Conservation (phyloP, 106 monocot species). For the Posidonia australis region DNA sequence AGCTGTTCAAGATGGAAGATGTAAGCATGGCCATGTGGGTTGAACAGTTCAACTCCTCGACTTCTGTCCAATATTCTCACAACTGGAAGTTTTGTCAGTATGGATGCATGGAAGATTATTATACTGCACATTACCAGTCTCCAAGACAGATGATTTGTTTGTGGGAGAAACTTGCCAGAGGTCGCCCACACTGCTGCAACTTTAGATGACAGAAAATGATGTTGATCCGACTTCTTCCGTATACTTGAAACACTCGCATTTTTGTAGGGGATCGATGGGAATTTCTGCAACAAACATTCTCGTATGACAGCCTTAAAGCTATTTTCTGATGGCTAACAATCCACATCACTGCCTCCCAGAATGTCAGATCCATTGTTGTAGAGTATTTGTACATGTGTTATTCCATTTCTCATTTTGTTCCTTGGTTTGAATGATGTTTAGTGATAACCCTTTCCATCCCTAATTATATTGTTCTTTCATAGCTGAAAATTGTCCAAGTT, state of each 20-base stretch:
- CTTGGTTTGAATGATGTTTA: no score
- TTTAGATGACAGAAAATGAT: slow-evolving; percentile 35
- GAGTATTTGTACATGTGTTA: no score
- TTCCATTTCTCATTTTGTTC: no score
- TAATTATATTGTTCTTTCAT: no score
- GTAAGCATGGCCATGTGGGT: slow-evolving; percentile 99
- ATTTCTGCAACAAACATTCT: no score
- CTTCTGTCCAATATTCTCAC: slow-evolving; percentile 57
- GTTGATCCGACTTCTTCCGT: background rate
- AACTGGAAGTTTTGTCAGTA: slow-evolving; percentile 88
- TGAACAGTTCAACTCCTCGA: slow-evolving; percentile 61
- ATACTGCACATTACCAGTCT: slow-evolving; percentile 89
- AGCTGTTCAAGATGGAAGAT: slow-evolving; percentile 99
- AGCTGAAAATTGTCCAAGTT: no score
- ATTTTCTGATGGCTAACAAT: no score
- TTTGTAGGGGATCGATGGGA: no score
- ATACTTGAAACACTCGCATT: background rate
- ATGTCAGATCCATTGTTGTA: no score
- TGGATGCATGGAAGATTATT: slow-evolving; percentile 84
- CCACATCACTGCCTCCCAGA: no score
- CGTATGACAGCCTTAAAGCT: no score
- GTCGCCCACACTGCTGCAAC: slow-evolving; percentile 73
- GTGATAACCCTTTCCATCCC: no score
- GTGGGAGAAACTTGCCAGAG: slow-evolving; percentile 56
- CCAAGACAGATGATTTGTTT: slow-evolving; percentile 90